Evolutionary conservation across 805 yeast genomes (phyloP).

Genomic region (Komagataella kurtzmanii): DNA sequence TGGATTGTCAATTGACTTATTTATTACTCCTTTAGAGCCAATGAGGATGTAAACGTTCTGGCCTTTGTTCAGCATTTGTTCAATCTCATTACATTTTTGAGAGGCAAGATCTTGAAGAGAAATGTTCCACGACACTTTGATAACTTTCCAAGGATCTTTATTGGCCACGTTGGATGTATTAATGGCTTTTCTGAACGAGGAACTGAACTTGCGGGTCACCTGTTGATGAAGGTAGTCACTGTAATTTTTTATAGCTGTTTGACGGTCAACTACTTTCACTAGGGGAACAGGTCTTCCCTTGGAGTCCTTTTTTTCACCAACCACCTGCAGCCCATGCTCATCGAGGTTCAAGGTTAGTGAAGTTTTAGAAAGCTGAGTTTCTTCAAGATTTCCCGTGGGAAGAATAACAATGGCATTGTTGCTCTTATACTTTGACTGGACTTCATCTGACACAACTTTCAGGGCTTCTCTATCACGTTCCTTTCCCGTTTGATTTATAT

Average conservation of each 20-base stretch:
- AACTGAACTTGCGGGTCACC: neutral
- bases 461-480: neutral
- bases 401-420: neutral
- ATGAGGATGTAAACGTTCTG: conserved; percentile 24
- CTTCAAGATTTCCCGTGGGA: neutral
- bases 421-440: neutral
- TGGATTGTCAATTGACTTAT: conserved; percentile 9
- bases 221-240: conserved; percentile 10
- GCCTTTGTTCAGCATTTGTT: conserved; percentile 28
- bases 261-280: conserved; percentile 12
- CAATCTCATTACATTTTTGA: conserved; percentile 40
- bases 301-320: conserved; percentile 6
- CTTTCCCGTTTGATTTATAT: neutral
- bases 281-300: conserved; percentile 7
- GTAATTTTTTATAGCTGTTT: conserved; percentile 13
- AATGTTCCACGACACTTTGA: conserved; percentile 44
- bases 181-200: neutral
- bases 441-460: neutral
- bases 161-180: conserved; percentile 1
- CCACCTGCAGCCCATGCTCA: conserved; percentile 13
- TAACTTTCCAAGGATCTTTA: conserved; percentile 22
- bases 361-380: conserved; percentile 1
- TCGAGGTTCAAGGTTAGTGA: conserved; percentile 9
- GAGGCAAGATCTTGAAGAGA: conserved; percentile 34
- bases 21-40: conserved; percentile 20